phyloP scores from a whole-genome alignment of 2,329 filamentous ascomycete genomes.

The Rhynchosporium graminicola region DNA sequence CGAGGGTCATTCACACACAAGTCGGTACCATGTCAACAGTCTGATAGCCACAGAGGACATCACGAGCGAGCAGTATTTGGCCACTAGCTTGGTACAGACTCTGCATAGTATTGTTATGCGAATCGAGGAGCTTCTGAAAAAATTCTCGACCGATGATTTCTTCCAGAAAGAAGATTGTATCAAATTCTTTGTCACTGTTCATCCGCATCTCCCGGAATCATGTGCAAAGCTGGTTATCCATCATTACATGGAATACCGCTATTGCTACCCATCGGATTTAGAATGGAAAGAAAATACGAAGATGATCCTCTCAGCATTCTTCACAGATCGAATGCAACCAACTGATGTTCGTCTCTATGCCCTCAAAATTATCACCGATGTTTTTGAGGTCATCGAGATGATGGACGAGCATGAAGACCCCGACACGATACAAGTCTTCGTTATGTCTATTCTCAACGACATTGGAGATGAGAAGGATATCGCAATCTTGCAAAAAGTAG shows the following conservation, averaged over 20 bases:
- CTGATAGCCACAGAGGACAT: conserved; percentile 32
- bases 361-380: conserved; percentile 57
- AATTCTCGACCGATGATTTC: conserved; percentile 50
- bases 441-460: conserved; percentile 60
- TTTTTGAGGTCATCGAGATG: conserved; percentile 49
- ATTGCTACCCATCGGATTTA: conserved; percentile 70
- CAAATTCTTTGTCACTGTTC: conserved; percentile 64
- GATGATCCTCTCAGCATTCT: conserved; percentile 62
- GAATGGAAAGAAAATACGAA: conserved; percentile 67
- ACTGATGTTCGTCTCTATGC: conserved; percentile 63
- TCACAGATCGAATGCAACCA: conserved; percentile 61
- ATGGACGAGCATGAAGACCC: conserved; percentile 59
- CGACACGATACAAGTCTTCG: conserved; percentile 58
- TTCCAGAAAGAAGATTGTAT: conserved; percentile 67
- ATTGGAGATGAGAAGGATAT: conserved; percentile 65
- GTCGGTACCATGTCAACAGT: conserved; percentile 28
- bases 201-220: conserved; percentile 63
- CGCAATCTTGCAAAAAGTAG: conserved; percentile 62
- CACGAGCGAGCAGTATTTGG: conserved; percentile 27
- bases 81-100: conserved; percentile 35
- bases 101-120: conserved; percentile 38
- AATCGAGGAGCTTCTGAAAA: conserved; percentile 42
- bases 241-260: conserved; percentile 68
- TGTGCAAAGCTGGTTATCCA: conserved; percentile 64
- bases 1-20: conserved; percentile 33